Conservation (phyloP, 1,284 basidiomycete genomes). For the Sanguinoderma infundibulare region DNA sequence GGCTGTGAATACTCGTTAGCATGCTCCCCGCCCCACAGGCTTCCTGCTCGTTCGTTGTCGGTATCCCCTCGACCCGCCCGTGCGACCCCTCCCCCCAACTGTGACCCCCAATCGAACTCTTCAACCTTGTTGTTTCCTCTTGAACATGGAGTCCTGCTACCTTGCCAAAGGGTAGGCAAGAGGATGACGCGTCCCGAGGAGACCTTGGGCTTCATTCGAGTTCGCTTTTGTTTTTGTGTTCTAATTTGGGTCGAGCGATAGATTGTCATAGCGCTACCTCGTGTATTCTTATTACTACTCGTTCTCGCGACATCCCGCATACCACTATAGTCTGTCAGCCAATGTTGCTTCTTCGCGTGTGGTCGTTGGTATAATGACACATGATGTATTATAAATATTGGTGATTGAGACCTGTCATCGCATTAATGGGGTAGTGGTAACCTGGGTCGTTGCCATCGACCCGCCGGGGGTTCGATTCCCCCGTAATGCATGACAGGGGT, state of each 20-base stretch:
- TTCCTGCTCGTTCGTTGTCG: background rate
- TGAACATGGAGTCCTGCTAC: background rate
- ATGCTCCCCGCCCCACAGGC: background rate
- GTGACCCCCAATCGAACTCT: background rate
- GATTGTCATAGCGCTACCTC: slow-evolving; percentile 6
- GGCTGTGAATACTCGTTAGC: background rate
- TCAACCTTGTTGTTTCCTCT: background rate
- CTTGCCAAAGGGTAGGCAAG: background rate
- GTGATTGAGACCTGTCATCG: background rate
- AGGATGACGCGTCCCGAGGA: no score
- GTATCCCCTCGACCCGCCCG: background rate
- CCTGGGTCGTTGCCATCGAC: slow-evolving; percentile 45
- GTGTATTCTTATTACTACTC: background rate
- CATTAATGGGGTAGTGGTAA: slow-evolving; percentile 31
- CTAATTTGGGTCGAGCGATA: slow-evolving; percentile 4
- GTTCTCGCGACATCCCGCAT: background rate
- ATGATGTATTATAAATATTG: no score
- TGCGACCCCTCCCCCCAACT: background rate
- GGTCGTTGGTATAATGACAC: background rate
- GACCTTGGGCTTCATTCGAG: background rate
- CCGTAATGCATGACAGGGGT: slow-evolving; percentile 56
- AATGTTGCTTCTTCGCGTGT: background rate
- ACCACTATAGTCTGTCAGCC: background rate
- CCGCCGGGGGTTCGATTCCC: slow-evolving; percentile 83
- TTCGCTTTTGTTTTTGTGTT: background rate